Base-by-base conservation (phyloP, 2,329 filamentous ascomycete species). In the Colletotrichum simmondsii region DNA sequence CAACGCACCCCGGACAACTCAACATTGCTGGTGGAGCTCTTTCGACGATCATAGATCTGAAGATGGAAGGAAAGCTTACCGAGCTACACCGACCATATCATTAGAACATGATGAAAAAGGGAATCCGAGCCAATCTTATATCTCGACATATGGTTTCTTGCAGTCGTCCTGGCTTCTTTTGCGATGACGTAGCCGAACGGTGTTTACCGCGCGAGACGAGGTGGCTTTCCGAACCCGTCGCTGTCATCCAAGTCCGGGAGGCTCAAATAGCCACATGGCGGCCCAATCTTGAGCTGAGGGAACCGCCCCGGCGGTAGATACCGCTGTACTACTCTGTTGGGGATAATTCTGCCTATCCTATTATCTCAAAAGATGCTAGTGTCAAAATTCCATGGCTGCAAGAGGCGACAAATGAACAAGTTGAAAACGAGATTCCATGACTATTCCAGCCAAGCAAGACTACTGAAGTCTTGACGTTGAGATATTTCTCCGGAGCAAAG, bases 1-100 rank as follows among this genome's bases (percentile, higher is more conserved):
- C 46, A 56, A 60, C 65, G 46, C 59, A 69, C 59, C 70, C 70
- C 65, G 30, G 65, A 57, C 65, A 54, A 28, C 24, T 46, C 53
- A 26, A 63, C 28, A 32, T 22, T 28, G 26, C 30, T 22, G 62
- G 70, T 56, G 62, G 68, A 35, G 46, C 54, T 58, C 53, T 28
- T n/a, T 26, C 32, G 54, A 5, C 70, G 54, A 69, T 69, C 32
- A 30, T 14, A 16, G 37, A 35, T 49, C n/a, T 35, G 16, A 22
- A 24, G 24, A 28, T 56, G 24, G 24, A 69, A 30, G 46, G n/a
- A 12, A 35, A 28, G 26, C 49, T 63, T 46, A 64, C 60, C 54
- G 26, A 67, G 10, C 5, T 37, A 62, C 68, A 62, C 68, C 64
- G 26, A 68, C 28, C 12, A n/a, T 19, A n/a, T 35, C 32, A n/a